Evolutionary conservation across 108 stramenopile genomes (phyloP), one percentile per base, ranked within the genome.

Genomic region (Aurantiochytrium sp.): DNA sequence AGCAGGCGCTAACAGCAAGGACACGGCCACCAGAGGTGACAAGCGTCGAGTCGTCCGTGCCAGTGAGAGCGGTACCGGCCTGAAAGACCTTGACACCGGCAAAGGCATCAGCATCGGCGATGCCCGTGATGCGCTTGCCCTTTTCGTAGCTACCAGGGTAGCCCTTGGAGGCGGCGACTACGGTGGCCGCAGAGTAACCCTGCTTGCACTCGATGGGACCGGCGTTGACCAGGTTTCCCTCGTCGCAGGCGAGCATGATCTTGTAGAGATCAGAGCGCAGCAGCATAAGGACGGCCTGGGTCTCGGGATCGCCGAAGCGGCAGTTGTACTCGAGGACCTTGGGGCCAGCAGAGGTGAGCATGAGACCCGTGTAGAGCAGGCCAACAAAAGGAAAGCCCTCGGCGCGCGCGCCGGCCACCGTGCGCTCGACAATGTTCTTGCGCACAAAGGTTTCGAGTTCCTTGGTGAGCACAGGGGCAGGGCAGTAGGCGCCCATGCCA

Each of bases 401-500:
- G 71, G 95, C 96, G 23, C 96, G 96, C 97, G 98, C 97, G 87
- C 97, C 98, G 58, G 94, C 93, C 25, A 99, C 98, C 29, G 98
- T 97, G 72, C 91, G 95, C 45, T 92, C 95, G 91, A 97, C 96
- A 95, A 99, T 96, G 45, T 92, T 93, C 90, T 97, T 94, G 90
- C 96, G 96, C 91, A 88, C 58, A 25, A 96, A 95, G 71, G 92
- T 92, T 58, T 97, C 96, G 76, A 98, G 89, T 25, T 94, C 94
- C 55, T 96, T 96, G 44, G 97, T 97, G 43, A 98, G 96, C 90
- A 95, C 95, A 44, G 99, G 99, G 19, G 99, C 97, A 5, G 99
- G 99, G 59, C 97, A 96, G 93, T 98, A 99, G 25, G 98, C 99
- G 25, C 99, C 99, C 99, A 99, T 99, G 60, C 99, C 99, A 49